phyloP scores from a whole-genome alignment of 2,329 filamentous ascomycete genomes.

The Ascochyta viciae-villosae region DNA sequence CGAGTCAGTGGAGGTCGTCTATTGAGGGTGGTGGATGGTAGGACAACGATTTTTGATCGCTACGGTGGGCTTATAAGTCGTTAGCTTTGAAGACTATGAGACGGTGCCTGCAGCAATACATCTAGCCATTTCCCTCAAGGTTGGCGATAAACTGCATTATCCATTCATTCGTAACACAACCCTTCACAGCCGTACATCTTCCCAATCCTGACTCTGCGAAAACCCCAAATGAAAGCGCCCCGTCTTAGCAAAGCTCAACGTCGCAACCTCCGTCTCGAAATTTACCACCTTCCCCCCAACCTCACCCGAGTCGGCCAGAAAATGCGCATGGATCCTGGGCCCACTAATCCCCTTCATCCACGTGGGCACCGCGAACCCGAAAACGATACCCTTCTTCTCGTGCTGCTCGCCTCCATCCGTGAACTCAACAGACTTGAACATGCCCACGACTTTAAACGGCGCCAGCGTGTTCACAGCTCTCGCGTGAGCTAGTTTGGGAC shows the following conservation, averaged over 20 bases:
- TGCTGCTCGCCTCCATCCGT: slow-evolving; percentile 36
- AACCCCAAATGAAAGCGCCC: slow-evolving; percentile 54
- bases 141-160: background rate
- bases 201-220: slow-evolving; percentile 51
- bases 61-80: too few relatives aligned
- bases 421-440: slow-evolving; percentile 45
- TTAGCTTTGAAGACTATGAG: background rate
- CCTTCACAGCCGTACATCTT: slow-evolving; percentile 35
- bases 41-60: background rate
- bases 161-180: background rate
- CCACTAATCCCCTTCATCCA: slow-evolving; percentile 53
- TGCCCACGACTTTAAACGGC: slow-evolving; percentile 48
- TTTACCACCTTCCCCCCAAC: slow-evolving; percentile 48
- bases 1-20: background rate
- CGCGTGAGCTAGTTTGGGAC: slow-evolving; percentile 23
- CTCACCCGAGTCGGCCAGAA: slow-evolving; percentile 36
- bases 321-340: slow-evolving; percentile 49
- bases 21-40: background rate
- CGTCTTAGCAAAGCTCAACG: slow-evolving; percentile 50
- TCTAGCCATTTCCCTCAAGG: background rate
- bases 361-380: slow-evolving; percentile 49
- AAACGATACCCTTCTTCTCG: slow-evolving; percentile 43
- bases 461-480: slow-evolving; percentile 50
- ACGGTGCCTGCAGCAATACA: background rate
- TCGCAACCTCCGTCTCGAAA: slow-evolving; percentile 48